Percentiles rank a stretch among this genome's conserved stretches.
Evolutionary conservation across 2,329 filamentous ascomycete genomes (phyloP).

Genomic region (Apiospora koreana): DNA sequence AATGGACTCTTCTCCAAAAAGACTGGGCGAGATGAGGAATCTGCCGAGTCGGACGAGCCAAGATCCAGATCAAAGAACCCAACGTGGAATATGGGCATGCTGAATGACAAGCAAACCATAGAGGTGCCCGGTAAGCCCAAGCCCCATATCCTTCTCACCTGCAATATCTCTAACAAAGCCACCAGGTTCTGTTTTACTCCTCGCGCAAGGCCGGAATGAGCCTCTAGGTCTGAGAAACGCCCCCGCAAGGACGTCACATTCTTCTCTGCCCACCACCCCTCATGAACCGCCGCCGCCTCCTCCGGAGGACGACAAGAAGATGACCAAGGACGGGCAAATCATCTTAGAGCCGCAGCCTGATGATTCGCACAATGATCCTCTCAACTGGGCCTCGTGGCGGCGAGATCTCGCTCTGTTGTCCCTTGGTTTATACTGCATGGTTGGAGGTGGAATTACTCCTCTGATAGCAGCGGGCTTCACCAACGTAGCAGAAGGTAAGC

Average conservation of each 20-base stretch:
- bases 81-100: constrained; percentile 71
- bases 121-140: constrained; percentile 75
- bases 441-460: constrained; percentile 91
- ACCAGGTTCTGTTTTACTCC: constrained; percentile 59
- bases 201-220: constrained; percentile 57
- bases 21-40: constrained; percentile 12
- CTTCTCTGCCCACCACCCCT: constrained; percentile 51
- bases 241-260: constrained; percentile 58
- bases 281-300: constrained; percentile 34
- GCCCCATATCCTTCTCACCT: not conserved
- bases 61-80: constrained; percentile 20
- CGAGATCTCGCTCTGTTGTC: constrained; percentile 79
- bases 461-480: constrained; percentile 88
- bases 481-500: constrained; percentile 62
- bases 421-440: constrained; percentile 88
- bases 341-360: constrained; percentile 92
- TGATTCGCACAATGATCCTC: constrained; percentile 83
- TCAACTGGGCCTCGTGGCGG: constrained; percentile 87
- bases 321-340: constrained; percentile 77
- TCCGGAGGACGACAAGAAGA: constrained; percentile 61
- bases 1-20: constrained; percentile 21
- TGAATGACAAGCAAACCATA: constrained; percentile 79
- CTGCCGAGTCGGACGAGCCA: constrained; percentile 12
- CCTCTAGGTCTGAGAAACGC: constrained; percentile 60
- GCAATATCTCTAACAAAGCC: constrained; percentile 13